Base-by-base conservation (phyloP, 2,329 filamentous ascomycete species). In the Trichocomaceae sp. region DNA sequence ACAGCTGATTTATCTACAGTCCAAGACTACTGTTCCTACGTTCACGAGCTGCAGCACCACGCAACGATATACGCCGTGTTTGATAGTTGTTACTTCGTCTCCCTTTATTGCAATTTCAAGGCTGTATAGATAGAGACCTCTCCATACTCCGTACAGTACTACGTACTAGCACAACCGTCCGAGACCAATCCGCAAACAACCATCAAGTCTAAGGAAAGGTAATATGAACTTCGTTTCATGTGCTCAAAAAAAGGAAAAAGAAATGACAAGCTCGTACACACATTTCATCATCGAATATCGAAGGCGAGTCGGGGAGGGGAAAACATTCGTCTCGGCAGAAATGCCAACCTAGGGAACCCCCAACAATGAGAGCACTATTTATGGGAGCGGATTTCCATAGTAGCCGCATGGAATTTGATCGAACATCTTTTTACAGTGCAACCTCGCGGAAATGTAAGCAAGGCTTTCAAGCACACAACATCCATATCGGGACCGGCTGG, bases 261-360 rank as follows among this genome's bases (percentile, higher is more conserved):
- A 37, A 37, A 42, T 8, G 26, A 42, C 48, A 50, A 42, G 48
- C 37, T 50, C 48, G 31, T 42, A 44, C 48, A 37, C 33, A 37
- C 33, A 37, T 37, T 37, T 13, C 33, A 37, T 37, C 33, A n/a
- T 37, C 33, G 12, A 37, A 37, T 37, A 37, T 37, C 33, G 33
- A 37, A 37, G 12, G 33, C 33, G 33, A 37, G 5, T n/a, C 33
- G 33, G 33, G 33, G 12, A 8, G 23, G 23, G 4, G 7, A 29
- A 29, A 37, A 15, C 15, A 37, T 37, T 37, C 12, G 33, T 37
- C 12, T 37, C 15, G n/a, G 33, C 15, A 41, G 37, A 41, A 39
- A 39, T 45, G 20, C 13, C 22, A 42, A 50, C n/a, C 31, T 37
- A 49, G 33, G 7, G 19, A 50, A 42, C n/a, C 5, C n/a, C n/a